Percentiles rank a stretch among this genome's conserved stretches.
phyloP scores from a whole-genome alignment of 805 yeast genomes.

The Candida krabiensis region DNA sequence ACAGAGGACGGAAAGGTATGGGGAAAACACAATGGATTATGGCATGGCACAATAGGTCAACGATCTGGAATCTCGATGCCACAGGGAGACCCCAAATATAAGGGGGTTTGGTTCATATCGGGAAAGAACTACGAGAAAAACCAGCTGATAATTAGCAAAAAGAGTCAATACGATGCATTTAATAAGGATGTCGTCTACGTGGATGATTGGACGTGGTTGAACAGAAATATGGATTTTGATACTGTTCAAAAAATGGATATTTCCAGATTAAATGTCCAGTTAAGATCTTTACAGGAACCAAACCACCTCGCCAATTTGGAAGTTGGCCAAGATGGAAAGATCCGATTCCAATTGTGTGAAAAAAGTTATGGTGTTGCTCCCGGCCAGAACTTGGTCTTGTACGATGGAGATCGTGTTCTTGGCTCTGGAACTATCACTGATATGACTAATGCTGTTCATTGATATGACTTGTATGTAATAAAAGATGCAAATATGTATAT shows the following conservation, averaged over 20 bases:
- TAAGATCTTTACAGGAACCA: constrained; percentile 71
- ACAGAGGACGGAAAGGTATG: constrained; percentile 72
- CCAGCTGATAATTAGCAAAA: constrained; percentile 77
- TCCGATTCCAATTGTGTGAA: constrained; percentile 41
- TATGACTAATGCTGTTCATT: constrained; percentile 3
- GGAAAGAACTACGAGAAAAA: constrained; percentile 65
- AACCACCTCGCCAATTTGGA: constrained; percentile 25
- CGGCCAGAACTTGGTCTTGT: constrained; percentile 83
- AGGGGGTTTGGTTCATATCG: constrained; percentile 86
- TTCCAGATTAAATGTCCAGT: constrained; percentile 52
- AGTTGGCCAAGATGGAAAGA: constrained; percentile 8
- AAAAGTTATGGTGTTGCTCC: constrained; percentile 77
- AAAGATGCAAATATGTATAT: too few relatives aligned
- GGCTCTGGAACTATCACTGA: constrained; percentile 55
- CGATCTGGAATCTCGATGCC: constrained; percentile 80
- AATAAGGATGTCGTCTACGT: constrained; percentile 45
- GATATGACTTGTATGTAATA: constrained; percentile 2
- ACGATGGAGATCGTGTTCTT: constrained; percentile 61
- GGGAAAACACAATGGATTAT: constrained; percentile 83
- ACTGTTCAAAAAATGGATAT: constrained; percentile 10
- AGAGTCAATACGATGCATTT: constrained; percentile 58
- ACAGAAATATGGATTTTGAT: constrained; percentile 11
- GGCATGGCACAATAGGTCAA: constrained; percentile 97
- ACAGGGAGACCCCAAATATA: constrained; percentile 73
- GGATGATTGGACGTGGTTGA: constrained; percentile 52